phyloP scores from a whole-genome alignment of 1,284 basidiomycete species.

The Lignosus rhinocerotis region DNA sequence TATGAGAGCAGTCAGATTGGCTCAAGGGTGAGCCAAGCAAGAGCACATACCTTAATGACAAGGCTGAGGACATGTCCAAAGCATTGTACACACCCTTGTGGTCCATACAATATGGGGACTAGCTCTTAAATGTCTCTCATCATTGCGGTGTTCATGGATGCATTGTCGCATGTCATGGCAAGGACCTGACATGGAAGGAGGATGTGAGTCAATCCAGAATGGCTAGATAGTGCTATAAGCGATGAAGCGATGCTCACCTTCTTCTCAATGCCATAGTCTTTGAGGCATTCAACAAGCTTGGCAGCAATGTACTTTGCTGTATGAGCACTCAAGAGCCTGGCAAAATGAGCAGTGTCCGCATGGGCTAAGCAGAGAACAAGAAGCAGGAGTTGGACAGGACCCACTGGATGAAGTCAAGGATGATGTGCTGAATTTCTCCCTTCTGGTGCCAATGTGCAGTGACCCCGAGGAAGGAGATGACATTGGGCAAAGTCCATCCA shows the following conservation, averaged over 20 bases:
- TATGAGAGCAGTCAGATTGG: background rate
- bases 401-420: constrained; percentile 18
- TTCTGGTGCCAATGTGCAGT: background rate
- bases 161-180: constrained; percentile 33
- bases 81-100: constrained; percentile 24
- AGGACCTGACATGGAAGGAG: constrained; percentile 21
- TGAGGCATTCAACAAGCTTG: constrained; percentile 14
- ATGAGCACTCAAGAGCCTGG: constrained; percentile 15
- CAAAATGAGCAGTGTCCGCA: background rate
- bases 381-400: background rate
- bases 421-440: background rate
- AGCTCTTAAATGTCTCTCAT: constrained; percentile 19
- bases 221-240: no score
- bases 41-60: constrained; percentile 20
- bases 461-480: background rate
- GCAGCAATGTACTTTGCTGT: constrained; percentile 18
- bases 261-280: constrained; percentile 17
- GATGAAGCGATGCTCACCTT: constrained; percentile 13
- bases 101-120: constrained; percentile 12
- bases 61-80: constrained; percentile 25
- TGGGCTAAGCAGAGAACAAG: background rate
- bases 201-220: background rate
- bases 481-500: background rate
- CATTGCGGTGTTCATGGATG: constrained; percentile 30
- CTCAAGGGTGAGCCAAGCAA: no score